Base-by-base conservation (phyloP, 1,139 yeast genomes). In the Suhomyces taliae region DNA sequence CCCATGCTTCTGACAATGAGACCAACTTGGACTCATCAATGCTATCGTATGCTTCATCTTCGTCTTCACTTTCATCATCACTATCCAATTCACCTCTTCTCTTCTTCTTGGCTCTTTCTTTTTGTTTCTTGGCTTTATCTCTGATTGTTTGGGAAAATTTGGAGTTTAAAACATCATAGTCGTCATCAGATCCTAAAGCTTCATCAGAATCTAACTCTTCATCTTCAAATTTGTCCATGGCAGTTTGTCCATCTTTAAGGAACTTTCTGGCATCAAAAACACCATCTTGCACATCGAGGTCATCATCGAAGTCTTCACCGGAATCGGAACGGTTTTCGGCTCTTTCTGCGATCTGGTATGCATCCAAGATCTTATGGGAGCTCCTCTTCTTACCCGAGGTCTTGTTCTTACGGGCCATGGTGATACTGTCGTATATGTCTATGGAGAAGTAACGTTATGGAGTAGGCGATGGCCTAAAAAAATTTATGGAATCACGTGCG, bases 1-100 rank as follows among this genome's bases (percentile, higher is more conserved):
- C 97, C 96, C 96, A 90, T 6, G 89, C 91, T 56, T 85, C 90
- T 7, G 96, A 87, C 41, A 90, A 72, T 0, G 95, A 80, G 46
- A 87, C 79, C 49, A 90, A 73, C 56, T 89, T 87, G 34, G 69
- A 71, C 62, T 89, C 96, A 58, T 90, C 97, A 41, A 81, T 65
- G 58, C 85, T 79, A 40, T 67, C 70, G 53, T 80, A 84, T 66
- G 10, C 76, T 74, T 44, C 70, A 70, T 38, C 80, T 6, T 41
- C 40, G 81, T 15, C 72, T 32, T 57, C 61, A 35, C 52, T 45
- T 7, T 49, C 53, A 10, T 48, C 49, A 9, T 49, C 54, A 24
- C 62, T 57, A 15, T 45, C 46, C 9, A 39, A 40, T 34, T 48
- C 48, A 4, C 58, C 58, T 36, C 58, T 50, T 34, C 52, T 57